Evolutionary conservation across 441 rosid genomes (phyloP), one percentile per base, ranked within the genome.

Genomic region (Jatropha multifida): DNA sequence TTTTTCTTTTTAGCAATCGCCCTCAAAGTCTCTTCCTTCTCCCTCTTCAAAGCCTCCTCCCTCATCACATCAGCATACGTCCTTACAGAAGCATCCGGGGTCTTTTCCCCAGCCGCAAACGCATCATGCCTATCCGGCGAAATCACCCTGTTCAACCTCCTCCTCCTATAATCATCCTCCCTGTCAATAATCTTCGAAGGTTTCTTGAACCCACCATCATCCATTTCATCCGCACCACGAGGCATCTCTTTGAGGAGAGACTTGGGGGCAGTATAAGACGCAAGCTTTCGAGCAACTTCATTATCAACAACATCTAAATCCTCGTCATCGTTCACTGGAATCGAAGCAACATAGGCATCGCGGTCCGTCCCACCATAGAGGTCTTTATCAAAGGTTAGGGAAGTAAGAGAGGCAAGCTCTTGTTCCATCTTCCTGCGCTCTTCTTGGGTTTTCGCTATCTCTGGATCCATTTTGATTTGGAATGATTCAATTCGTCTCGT

Each of bases 91-190:
- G 92, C 82, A 73, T 92, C 98, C 70, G 98, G 98, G 1, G 99
- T 96, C 89, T 90, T 96, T 80, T 93, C 99, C 5, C 97, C 97
- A 9, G 89, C 84, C 0, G 97, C 89, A 82, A 93, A 96, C 0
- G 98, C 92, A 77, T 96, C 99, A 15, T 90, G 94, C 81, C 98
- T 84, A 51, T 92, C 94, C 1, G 99, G 99, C 14, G 99, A 96
- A 46, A 96, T 80, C 64, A 88, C 88, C 23, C 95, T 82, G 64
- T 92, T 86, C 76, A 96, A 76, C 80, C 99, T 89, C 84, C 91
- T 83, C 80, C 89, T 84, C 83, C 97, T 75, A 72, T 93, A 92
- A 8, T 90, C 97, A 81, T 91, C 98, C 78, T 96, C 99, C 4
- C 98, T 87, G 74, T 92, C 98, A 26, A 90, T 85, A 82, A 96